A percentile compares a stretch with the other conserved stretches of the same genome.
Conservation (phyloP, 352 stramenopile species). For the Phytophthora rubi region DNA sequence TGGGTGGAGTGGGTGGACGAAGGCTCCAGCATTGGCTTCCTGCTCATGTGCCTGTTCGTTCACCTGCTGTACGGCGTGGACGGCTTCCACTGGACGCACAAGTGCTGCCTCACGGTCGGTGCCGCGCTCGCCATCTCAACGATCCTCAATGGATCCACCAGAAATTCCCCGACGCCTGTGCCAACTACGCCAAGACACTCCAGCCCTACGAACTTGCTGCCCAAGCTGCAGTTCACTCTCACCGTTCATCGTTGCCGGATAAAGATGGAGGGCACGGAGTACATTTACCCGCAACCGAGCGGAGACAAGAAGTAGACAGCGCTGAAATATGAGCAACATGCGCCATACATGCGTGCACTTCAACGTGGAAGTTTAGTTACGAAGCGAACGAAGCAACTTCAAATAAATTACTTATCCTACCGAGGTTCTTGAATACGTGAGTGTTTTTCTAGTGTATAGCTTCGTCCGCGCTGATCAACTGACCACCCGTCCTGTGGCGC, state of each 20-base stretch:
- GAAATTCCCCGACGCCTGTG: slow-evolving; percentile 31
- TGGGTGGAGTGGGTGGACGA: slow-evolving; percentile 82
- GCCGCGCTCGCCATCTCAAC: slow-evolving; percentile 83
- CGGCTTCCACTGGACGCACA: slow-evolving; percentile 87
- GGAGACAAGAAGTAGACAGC: slow-evolving; percentile 32
- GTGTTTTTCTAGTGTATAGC: slow-evolving; percentile 32
- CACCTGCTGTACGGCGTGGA: slow-evolving; percentile 85
- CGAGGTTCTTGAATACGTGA: slow-evolving; percentile 26
- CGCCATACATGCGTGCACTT: slow-evolving; percentile 4
- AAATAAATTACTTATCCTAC: slow-evolving; percentile 57
- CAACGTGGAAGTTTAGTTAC: background rate
- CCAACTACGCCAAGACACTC: slow-evolving; percentile 46
- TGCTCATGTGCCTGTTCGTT: slow-evolving; percentile 87
- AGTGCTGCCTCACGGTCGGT: slow-evolving; percentile 83
- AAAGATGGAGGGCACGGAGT: slow-evolving; percentile 81
- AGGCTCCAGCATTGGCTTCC: slow-evolving; percentile 79
- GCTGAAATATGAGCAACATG: slow-evolving; percentile 8
- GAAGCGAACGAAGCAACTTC: slow-evolving; percentile 33
- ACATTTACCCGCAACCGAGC: slow-evolving; percentile 52
- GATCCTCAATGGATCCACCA: slow-evolving; percentile 72
- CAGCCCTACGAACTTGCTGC: slow-evolving; percentile 61
- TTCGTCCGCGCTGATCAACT: slow-evolving; percentile 19
- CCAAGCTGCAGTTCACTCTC: slow-evolving; percentile 80
- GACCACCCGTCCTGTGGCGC: slow-evolving; percentile 27
- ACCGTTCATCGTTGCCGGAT: slow-evolving; percentile 83